Evolutionary conservation across 352 stramenopile species (phyloP).

Genomic region (Pythium pyrilobum): DNA sequence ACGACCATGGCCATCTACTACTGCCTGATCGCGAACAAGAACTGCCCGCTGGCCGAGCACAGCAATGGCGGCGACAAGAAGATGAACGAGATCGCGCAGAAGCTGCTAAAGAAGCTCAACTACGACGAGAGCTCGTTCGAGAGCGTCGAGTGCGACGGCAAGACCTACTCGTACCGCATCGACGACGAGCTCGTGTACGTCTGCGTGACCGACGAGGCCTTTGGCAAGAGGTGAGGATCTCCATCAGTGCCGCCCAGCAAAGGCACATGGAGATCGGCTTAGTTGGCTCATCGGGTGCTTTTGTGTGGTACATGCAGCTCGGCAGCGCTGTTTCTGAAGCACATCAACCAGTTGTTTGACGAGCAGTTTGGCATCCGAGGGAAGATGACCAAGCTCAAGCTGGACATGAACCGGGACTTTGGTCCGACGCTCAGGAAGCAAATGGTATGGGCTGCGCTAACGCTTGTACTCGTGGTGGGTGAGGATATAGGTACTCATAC

Average conservation of each 20-base stretch:
- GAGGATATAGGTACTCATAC: too few species aligned
- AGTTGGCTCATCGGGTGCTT: neutral
- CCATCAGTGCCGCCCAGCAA: too few species aligned
- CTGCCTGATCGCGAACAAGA: constrained; percentile 78
- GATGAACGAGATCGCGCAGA: constrained; percentile 84
- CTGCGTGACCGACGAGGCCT: constrained; percentile 72
- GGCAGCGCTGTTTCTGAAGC: constrained; percentile 74
- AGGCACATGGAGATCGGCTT: neutral
- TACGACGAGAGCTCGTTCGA: constrained; percentile 68
- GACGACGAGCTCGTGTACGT: constrained; percentile 83
- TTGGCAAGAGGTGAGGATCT: constrained; percentile 83
- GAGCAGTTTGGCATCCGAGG: constrained; percentile 81
- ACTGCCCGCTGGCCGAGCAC: constrained; percentile 77
- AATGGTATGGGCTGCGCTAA: too few species aligned
- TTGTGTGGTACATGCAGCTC: constrained; percentile 29
- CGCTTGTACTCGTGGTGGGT: too few species aligned
- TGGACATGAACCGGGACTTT: constrained; percentile 87
- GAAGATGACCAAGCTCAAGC: constrained; percentile 84
- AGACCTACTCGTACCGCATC: constrained; percentile 84
- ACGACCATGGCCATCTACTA: constrained; percentile 78
- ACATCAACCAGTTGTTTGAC: constrained; percentile 86
- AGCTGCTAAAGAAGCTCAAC: constrained; percentile 84
- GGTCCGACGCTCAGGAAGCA: constrained; percentile 76
- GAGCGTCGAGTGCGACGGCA: constrained; percentile 76
- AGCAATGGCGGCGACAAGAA: constrained; percentile 80